Evolutionary conservation across 164 flowering plant genomes (phyloP), one percentile per base, ranked within the genome.

Genomic region (Sextonia rubra): DNA sequence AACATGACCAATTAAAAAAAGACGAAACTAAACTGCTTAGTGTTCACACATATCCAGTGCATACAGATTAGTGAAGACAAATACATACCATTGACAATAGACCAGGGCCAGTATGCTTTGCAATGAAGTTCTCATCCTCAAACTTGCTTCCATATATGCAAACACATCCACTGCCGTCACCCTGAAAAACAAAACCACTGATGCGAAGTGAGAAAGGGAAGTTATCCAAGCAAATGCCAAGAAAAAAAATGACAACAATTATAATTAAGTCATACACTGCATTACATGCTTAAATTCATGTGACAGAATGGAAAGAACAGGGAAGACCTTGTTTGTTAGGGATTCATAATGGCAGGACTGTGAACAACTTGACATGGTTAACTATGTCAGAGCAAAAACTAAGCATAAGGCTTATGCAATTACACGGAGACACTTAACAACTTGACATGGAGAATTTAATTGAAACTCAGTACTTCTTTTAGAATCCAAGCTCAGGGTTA

Each of bases 101-200:
- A 70, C 98, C 99, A 44, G 97, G 97, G 58, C 98, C 99, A 76
- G 98, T 91, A 83, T 93, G 98, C 70, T 91, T 95, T 61, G 98
- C 99, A 68, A 82, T 77, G 70, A 95, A 95, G 77, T 90, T 95
- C 77, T 95, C 99, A 84, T 93, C 99, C 18, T 95, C 98, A 77
- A 95, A 88, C 78, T 93, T 93, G 70, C 86, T 93, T 52, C 99
- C 99, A 81, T 93, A 91, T n/a, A 93, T 88, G 60, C 89, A 91
- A 58, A 81, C 85, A 80, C 96, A 93, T 69, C 98, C 98, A 82
- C 93, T 93, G 9, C 98, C 99, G 83, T 95, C 99, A 77, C 94
- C 97, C 98, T 93, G 89, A 75, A 74, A 72, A 32, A 60, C 22
- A 15, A 64, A n/a, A 64, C 24, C 64, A 61, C 4, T 3, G 15